Conservation (phyloP, 2,329 filamentous ascomycete genomes). For the Cryphonectria radicalis region DNA sequence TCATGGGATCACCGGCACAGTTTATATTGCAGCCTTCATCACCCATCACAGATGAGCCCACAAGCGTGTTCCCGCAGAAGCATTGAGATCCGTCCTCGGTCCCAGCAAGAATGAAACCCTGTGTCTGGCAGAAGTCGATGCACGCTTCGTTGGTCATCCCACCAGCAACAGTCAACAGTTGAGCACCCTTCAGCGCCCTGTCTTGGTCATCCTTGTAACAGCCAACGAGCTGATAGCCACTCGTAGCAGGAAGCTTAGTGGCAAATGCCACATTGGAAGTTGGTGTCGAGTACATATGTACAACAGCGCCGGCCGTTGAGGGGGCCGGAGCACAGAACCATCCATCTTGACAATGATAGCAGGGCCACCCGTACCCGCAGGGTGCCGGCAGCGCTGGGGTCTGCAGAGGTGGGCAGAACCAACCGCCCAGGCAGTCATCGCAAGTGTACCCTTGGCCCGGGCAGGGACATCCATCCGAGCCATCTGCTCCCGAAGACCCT, state of each 20-base stretch:
- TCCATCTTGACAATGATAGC: constrained; percentile 27
- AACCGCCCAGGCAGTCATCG: constrained; percentile 27
- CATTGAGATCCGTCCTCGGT: constrained; percentile 54
- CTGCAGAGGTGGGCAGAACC: constrained; percentile 29
- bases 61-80: constrained; percentile 51
- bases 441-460: constrained; percentile 28
- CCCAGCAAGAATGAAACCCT: constrained; percentile 51
- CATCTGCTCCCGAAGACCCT: constrained; percentile 6
- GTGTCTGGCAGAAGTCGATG: constrained; percentile 50
- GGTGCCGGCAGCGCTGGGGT: constrained; percentile 28
- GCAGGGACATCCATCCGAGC: constrained; percentile 18
- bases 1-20: constrained; percentile 52
- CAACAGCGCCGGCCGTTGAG: constrained; percentile 2
- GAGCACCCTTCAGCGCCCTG: constrained; percentile 18
- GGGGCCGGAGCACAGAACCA: constrained; percentile 28
- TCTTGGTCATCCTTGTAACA: constrained; percentile 22
- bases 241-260: background rate
- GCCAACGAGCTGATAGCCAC: constrained; percentile 21
- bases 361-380: constrained; percentile 29
- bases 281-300: background rate
- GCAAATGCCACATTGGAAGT: background rate
- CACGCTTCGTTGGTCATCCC: constrained; percentile 39
- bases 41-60: constrained; percentile 46
- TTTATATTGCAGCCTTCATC: constrained; percentile 51
- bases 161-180: constrained; percentile 7